Conservation (phyloP, 1,284 basidiomycete species). For the Heterobasidion occidentale region DNA sequence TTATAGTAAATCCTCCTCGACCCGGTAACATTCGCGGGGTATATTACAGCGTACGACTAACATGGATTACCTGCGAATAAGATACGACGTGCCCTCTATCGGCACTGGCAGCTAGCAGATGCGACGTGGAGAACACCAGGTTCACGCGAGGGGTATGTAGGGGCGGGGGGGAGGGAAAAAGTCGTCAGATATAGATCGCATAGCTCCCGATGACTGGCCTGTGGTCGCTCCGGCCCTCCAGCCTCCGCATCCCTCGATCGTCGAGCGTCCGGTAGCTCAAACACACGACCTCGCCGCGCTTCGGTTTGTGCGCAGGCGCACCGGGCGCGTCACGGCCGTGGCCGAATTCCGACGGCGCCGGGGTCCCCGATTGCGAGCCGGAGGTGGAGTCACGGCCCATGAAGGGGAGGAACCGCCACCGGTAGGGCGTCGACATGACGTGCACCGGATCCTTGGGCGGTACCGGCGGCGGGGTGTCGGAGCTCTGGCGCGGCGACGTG, state of each 20-base stretch:
- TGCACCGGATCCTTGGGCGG: conserved; percentile 23
- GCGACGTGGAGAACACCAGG: not conserved
- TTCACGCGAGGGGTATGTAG: not conserved
- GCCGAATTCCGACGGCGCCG: conserved; percentile 2
- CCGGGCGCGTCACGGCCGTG: conserved; percentile 3
- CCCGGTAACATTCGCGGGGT: not conserved
- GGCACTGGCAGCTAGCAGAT: not conserved
- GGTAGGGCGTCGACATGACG: conserved; percentile 21
- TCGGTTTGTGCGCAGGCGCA: conserved; percentile 19
- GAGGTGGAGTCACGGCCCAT: conserved; percentile 20
- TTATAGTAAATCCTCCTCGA: not conserved
- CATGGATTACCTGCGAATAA: not conserved
- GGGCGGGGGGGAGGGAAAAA: not conserved
- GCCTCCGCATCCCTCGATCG: conserved; percentile 63
- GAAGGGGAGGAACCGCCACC: conserved; percentile 58
- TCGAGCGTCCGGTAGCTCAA: conserved; percentile 68
- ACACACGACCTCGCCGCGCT: conserved; percentile 57
- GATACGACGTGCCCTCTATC: not conserved
- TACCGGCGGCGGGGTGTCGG: conserved; percentile 11
- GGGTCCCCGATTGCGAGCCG: not conserved
- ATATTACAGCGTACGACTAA: not conserved
- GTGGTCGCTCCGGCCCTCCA: conserved; percentile 76
- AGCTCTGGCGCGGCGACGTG: conserved; percentile 3
- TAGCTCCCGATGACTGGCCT: conserved; percentile 74
- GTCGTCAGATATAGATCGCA: conserved; percentile 44